Conservation (phyloP, 2,329 filamentous ascomycete genomes). For the Diaporthe australafricana region DNA sequence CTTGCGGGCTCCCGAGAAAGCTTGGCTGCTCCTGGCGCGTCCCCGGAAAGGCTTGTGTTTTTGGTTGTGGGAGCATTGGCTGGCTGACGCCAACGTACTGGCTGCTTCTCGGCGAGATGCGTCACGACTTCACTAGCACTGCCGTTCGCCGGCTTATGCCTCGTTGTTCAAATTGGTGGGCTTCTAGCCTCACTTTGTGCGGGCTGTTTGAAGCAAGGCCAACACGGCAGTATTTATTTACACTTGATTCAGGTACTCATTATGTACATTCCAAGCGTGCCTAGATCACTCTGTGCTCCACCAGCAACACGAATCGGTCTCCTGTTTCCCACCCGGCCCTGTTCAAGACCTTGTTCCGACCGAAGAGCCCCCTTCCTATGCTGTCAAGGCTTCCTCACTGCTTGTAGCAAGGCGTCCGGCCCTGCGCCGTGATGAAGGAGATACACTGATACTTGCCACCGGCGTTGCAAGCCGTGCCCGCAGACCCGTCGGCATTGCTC, state of each 20-base stretch:
- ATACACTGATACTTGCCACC: background rate
- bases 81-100: background rate
- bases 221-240: background rate
- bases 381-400: background rate
- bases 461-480: conserved; percentile 5
- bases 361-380: background rate
- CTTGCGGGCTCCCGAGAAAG: background rate
- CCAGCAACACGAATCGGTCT: background rate
- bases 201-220: background rate
- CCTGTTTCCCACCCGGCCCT: background rate
- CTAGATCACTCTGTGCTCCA: background rate
- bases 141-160: background rate
- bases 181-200: background rate
- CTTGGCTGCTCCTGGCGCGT: background rate
- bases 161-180: background rate
- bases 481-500: background rate
- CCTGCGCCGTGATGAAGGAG: background rate
- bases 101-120: background rate
- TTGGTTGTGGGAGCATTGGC: background rate
- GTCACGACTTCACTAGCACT: background rate
- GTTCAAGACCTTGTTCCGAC: background rate
- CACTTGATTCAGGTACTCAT: background rate
- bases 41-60: background rate
- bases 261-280: conserved; percentile 9
- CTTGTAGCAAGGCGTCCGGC: conserved; percentile 20